Evolutionary conservation across 345 rosid species (phyloP).

Genomic region (Lagerstroemia speciosa): DNA sequence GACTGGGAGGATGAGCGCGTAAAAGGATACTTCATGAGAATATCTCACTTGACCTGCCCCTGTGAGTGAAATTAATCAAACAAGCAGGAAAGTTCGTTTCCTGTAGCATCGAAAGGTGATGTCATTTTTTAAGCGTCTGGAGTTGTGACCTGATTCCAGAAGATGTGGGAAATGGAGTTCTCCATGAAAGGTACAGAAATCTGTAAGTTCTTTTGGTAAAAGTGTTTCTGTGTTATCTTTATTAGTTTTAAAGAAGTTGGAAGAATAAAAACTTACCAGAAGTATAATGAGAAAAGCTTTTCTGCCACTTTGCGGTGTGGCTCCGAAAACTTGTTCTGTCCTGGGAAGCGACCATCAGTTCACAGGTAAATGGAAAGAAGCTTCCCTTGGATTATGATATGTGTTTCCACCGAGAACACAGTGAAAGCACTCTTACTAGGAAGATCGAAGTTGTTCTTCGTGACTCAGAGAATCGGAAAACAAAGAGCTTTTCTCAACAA

Average conservation of each 20-base stretch:
- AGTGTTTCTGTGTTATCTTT: too few relatives aligned
- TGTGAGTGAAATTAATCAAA: neutral
- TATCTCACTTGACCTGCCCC: neutral
- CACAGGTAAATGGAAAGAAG: neutral
- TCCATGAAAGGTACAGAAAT: neutral
- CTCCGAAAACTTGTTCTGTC: neutral
- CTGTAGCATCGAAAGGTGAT: too few relatives aligned
- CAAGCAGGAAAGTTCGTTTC: neutral
- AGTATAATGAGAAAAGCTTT: too few relatives aligned
- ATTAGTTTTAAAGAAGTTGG: too few relatives aligned
- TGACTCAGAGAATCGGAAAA: too few relatives aligned
- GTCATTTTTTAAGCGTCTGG: neutral
- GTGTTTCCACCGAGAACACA: too few relatives aligned
- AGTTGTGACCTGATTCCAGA: neutral
- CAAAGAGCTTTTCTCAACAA: too few relatives aligned
- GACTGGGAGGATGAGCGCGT: neutral
- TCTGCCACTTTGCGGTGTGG: neutral
- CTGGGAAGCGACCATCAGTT: neutral
- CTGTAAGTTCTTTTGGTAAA: neutral
- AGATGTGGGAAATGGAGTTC: neutral
- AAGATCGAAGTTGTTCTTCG: too few relatives aligned
- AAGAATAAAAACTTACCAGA: too few relatives aligned
- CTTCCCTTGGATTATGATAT: too few relatives aligned
- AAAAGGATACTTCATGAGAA: neutral
- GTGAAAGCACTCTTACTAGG: too few relatives aligned